Evolutionary conservation across 352 stramenopile genomes (phyloP), one percentile per base, ranked within the genome.

Genomic region (Pythium graminicola): DNA sequence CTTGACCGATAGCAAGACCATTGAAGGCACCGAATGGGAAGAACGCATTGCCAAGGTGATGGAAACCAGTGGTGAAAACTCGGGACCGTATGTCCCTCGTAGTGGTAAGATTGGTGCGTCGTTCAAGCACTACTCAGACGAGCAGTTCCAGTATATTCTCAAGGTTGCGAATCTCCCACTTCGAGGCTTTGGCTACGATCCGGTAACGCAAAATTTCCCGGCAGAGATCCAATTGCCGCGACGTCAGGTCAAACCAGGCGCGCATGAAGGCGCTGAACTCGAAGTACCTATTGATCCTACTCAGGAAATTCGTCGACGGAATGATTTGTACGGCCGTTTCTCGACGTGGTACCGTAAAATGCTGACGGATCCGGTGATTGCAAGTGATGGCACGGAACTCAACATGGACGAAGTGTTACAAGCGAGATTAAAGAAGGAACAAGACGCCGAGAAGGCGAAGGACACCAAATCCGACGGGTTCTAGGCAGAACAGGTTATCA

Each of bases 171-270:
- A 86, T 31, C 49, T 89, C 38, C 79, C 75, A n/a, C 52, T 94
- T 50, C 73, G 78, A 24, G 79, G 82, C 29, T 94, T 94, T 60
- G 84, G 84, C n/a, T 94, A 94, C 52, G 81, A 94, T 54, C 71
- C 84, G 1, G 73, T 66, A 46, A 93, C 77, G 22, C 84, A 94
- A 39, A 65, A 81, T 22, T 94, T 94, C 44, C 84, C 84, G 0
- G 55, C 77, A 4, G 42, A 82, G 27, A 87, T 94, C 45, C 63
- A 47, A 17, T 57, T 94, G 14, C 84, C 84, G 1, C 79, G 78
- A n/a, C 76, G 81, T 14, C 81, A 94, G 60, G 78, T 94, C 8
- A 91, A 90, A 57, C 80, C 75, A 0, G 80, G 76, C 27, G 85
- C 79, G 55, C 22, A 8, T 4, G 47, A 65, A 4, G 67, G 54